Conservation (phyloP, 2,329 filamentous ascomycete genomes). For the Cercospora zeina region DNA sequence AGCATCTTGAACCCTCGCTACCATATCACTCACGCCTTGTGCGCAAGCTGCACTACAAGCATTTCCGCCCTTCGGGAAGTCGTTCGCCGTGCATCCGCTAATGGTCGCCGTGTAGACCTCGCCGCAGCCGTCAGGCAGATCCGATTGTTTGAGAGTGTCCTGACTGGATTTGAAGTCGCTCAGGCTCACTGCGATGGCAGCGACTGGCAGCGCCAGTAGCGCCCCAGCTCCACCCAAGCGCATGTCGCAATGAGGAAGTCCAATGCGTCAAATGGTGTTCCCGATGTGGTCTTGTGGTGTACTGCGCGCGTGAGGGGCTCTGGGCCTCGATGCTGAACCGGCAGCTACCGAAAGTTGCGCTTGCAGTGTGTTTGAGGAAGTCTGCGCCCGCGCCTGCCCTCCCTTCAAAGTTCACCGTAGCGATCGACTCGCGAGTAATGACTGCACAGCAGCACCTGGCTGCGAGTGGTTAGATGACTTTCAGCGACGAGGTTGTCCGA, state of each 20-base stretch:
- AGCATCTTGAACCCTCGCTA: constrained; percentile 37
- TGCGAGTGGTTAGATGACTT: constrained; percentile 19
- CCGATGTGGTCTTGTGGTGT: background rate
- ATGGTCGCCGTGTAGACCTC: constrained; percentile 47
- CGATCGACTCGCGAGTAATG: background rate
- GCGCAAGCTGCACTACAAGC: constrained; percentile 46
- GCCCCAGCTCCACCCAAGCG: constrained; percentile 9
- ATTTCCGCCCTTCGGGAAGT: constrained; percentile 45
- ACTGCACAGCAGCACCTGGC: constrained; percentile 21
- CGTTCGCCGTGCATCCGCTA: constrained; percentile 43
- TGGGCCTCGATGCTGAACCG: background rate
- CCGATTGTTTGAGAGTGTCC: constrained; percentile 43
- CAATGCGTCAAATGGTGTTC: background rate
- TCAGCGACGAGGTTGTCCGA: background rate
- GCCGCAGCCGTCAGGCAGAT: constrained; percentile 45
- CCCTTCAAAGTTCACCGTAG: background rate
- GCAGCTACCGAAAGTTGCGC: background rate
- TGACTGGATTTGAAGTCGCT: constrained; percentile 42
- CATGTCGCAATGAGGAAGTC: constrained; percentile 3
- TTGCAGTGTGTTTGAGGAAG: background rate
- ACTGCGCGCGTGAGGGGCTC: background rate
- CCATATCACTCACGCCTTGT: constrained; percentile 43
- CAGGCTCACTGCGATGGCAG: constrained; percentile 45
- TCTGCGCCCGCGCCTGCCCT: background rate
- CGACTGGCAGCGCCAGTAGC: constrained; percentile 33